Evolutionary conservation across 2,329 filamentous ascomycete species (phyloP), one percentile per base, ranked within the genome.

Genomic region (Epichloe scottii): DNA sequence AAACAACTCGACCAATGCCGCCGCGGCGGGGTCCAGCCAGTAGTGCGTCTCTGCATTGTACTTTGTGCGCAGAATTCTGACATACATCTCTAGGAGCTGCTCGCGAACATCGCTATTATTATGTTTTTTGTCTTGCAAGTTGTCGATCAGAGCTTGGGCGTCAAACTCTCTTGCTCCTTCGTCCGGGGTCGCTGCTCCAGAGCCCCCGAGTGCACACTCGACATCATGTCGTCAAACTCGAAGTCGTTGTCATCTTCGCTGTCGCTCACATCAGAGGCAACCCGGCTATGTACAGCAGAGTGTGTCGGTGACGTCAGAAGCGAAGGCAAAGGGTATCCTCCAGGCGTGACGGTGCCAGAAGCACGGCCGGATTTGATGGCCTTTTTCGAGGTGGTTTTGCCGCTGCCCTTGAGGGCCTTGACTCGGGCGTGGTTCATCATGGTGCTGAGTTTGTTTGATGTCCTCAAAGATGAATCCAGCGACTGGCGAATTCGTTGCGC

Each of bases 71-170:
- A 90, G 66, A 19, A 87, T 73, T 49, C 60, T 63, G 52, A 68
- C 57, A 46, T 64, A 70, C 21, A 60, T 53, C 5, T 63, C 60
- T 8, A 69, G 51, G 11, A 65, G 59, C 21, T 66, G 61, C 59
- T 89, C 84, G 49, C 89, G 80, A 21, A 81, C 80, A 55, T 86
- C 79, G 23, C 76, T 78, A 57, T 82, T 89, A 66, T 84, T 88
- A 57, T 84, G 81, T 73, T 94, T 95, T 59, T 87, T 82, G 55
- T 78, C 74, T 50, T 84, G 74, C 30, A 95, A 78, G 57, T 86
- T 81, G 46, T 84, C 75, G 55, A 94, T 81, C 52, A 83, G 78
- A 55, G 82, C 77, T 30, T 75, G 71, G 35, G 63, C 59, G 51
- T 81, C 76, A 77, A 85, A 87, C 26, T 75, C 71, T 8, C 77